Conservation (phyloP, 2,329 filamentous ascomycete species). For the Colletotrichum caudatum region DNA sequence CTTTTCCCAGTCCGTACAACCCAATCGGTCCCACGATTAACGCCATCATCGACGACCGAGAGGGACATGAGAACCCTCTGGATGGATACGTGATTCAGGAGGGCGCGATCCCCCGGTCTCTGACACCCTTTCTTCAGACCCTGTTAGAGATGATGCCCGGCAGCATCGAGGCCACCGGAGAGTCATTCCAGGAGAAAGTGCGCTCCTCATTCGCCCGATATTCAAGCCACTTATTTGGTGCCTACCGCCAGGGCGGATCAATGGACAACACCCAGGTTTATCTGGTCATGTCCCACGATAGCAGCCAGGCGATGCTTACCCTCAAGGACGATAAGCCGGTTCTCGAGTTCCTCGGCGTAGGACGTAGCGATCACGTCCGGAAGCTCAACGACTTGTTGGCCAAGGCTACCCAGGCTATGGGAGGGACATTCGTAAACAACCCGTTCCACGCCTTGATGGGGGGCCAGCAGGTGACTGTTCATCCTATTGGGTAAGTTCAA, state of each 20-base stretch:
- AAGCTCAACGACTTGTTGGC: slow-evolving; percentile 64
- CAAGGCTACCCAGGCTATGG: slow-evolving; percentile 67
- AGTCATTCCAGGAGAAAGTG: slow-evolving; percentile 55
- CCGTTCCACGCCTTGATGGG: slow-evolving; percentile 69
- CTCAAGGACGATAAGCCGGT: slow-evolving; percentile 70
- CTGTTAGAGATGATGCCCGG: slow-evolving; percentile 68
- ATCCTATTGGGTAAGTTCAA: slow-evolving; percentile 67
- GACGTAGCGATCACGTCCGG: slow-evolving; percentile 66
- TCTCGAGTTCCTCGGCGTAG: slow-evolving; percentile 70
- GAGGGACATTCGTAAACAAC: slow-evolving; percentile 70
- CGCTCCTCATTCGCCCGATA: slow-evolving; percentile 61
- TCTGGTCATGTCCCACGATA: slow-evolving; percentile 76
- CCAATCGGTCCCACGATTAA: slow-evolving; percentile 73
- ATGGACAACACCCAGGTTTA: slow-evolving; percentile 72
- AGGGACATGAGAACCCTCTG: slow-evolving; percentile 63
- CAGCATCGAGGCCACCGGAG: slow-evolving; percentile 54
- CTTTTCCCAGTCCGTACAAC: slow-evolving; percentile 61
- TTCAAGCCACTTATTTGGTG: slow-evolving; percentile 68
- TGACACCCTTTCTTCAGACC: slow-evolving; percentile 67
- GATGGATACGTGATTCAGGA: slow-evolving; percentile 75
- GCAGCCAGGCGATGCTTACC: slow-evolving; percentile 70
- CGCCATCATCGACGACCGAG: slow-evolving; percentile 70
- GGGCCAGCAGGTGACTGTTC: slow-evolving; percentile 72
- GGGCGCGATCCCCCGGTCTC: slow-evolving; percentile 68
- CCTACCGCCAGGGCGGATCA: slow-evolving; percentile 67